Conservation (phyloP, 345 rosid species). For the Toxicodendron radicans region DNA sequence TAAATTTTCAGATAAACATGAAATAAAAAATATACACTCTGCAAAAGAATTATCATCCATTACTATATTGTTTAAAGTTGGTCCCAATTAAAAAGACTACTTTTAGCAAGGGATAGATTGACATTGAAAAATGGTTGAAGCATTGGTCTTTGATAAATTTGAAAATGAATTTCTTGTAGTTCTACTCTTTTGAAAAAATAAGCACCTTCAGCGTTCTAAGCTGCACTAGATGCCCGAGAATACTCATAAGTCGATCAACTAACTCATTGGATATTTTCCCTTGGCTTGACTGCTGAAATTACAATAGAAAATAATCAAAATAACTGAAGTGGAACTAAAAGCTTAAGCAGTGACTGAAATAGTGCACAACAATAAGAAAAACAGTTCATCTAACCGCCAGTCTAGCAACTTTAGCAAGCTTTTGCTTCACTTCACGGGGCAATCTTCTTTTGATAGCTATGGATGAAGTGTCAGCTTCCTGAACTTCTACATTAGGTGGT, state of each 20-base stretch:
- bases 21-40: neutral
- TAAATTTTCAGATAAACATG: slow-evolving; percentile 2
- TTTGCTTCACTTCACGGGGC: slow-evolving; percentile 42
- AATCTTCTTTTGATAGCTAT: slow-evolving; percentile 33
- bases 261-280: slow-evolving; percentile 47
- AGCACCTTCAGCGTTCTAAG: slow-evolving; percentile 46
- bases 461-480: slow-evolving; percentile 30
- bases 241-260: slow-evolving; percentile 37
- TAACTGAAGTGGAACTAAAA: slow-evolving; percentile 1
- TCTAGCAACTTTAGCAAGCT: slow-evolving; percentile 49
- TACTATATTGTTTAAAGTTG: neutral
- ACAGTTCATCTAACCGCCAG: slow-evolving; percentile 24
- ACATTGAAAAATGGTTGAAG: neutral
- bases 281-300: slow-evolving; percentile 37
- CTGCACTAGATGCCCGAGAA: slow-evolving; percentile 42
- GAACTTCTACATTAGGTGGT: slow-evolving; percentile 25
- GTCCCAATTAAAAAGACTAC: neutral
- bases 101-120: neutral
- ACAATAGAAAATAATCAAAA: slow-evolving; percentile 10
- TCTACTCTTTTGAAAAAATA: neutral
- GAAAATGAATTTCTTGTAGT: neutral
- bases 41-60: neutral
- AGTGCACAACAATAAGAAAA: neutral
- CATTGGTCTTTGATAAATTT: neutral
- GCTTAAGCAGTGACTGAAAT: neutral